Conservation (phyloP, 2,329 filamentous ascomycete species). For the Aspergillus proliferans region DNA sequence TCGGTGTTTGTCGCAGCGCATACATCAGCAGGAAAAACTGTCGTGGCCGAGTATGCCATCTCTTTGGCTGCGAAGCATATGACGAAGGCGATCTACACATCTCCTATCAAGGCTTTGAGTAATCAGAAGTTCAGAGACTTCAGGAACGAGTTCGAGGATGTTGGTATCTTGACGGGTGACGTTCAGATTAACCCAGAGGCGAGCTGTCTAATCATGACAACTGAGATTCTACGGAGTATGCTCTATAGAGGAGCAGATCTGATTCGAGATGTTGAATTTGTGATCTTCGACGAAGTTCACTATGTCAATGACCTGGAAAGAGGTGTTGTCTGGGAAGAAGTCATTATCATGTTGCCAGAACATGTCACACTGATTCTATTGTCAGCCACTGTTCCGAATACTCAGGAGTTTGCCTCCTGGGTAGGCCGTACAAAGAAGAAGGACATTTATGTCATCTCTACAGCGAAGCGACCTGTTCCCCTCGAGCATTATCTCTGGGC, state of each 20-base stretch:
- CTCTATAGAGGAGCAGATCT: constrained; percentile 92
- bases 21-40: constrained; percentile 95
- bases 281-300: constrained; percentile 98
- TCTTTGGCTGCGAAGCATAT: constrained; percentile 95
- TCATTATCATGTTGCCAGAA: constrained; percentile 98
- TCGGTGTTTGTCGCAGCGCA: constrained; percentile 97
- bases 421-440: constrained; percentile 97
- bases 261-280: constrained; percentile 94
- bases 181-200: constrained; percentile 97
- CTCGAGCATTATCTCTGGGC: constrained; percentile 97
- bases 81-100: constrained; percentile 99
- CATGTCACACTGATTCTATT: constrained; percentile 93
- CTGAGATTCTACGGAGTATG: constrained; percentile 96
- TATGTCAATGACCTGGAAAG: constrained; percentile 96
- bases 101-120: constrained; percentile 94
- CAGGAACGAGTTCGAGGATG: constrained; percentile 81
- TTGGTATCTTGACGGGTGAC: constrained; percentile 93
- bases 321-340: constrained; percentile 98
- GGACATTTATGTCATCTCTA: constrained; percentile 98
- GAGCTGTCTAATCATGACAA: constrained; percentile 98
- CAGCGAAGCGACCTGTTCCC: constrained; percentile 87
- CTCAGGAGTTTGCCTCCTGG: constrained; percentile 96
- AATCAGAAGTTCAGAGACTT: constrained; percentile 99
- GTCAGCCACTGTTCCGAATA: constrained; percentile 95
- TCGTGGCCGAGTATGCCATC: constrained; percentile 96